phyloP scores from a whole-genome alignment of 805 yeast genomes.

The Candida oleophila region DNA sequence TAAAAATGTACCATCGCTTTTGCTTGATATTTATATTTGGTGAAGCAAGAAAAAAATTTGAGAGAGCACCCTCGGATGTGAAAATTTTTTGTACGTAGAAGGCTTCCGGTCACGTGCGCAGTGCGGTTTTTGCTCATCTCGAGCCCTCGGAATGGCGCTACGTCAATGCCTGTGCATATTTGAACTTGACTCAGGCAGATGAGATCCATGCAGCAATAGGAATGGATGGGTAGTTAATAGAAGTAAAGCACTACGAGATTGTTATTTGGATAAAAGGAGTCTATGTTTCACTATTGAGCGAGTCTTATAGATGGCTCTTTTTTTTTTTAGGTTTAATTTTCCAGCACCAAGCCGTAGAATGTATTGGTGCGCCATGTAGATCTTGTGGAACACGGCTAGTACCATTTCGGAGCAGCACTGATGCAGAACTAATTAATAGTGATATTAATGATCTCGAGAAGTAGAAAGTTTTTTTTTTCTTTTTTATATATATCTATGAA shows the following conservation, averaged over 20 bases:
- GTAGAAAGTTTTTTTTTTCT: no score
- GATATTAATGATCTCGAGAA: no score
- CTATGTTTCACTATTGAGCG: no score
- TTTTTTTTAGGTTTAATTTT: no score
- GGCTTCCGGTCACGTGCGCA: not conserved
- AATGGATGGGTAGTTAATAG: not conserved
- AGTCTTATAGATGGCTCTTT: no score
- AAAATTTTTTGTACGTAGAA: not conserved
- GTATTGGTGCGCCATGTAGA: no score
- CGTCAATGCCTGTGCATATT: constrained; percentile 4
- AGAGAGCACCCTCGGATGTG: constrained; percentile 3
- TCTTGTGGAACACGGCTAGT: no score
- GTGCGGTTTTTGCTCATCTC: not conserved
- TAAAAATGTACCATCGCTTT: not conserved
- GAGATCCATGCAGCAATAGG: not conserved
- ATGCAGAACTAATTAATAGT: no score
- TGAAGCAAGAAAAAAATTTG: constrained; percentile 8
- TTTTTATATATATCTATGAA: no score
- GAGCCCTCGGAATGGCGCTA: constrained; percentile 4
- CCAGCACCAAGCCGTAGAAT: no score
- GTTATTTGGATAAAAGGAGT: no score
- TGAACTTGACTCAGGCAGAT: not conserved
- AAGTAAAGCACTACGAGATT: not conserved
- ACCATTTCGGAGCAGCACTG: no score
- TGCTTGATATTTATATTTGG: constrained; percentile 2